phyloP scores from a whole-genome alignment of 2,329 filamentous ascomycete genomes.

The Coleophoma cylindrospora region DNA sequence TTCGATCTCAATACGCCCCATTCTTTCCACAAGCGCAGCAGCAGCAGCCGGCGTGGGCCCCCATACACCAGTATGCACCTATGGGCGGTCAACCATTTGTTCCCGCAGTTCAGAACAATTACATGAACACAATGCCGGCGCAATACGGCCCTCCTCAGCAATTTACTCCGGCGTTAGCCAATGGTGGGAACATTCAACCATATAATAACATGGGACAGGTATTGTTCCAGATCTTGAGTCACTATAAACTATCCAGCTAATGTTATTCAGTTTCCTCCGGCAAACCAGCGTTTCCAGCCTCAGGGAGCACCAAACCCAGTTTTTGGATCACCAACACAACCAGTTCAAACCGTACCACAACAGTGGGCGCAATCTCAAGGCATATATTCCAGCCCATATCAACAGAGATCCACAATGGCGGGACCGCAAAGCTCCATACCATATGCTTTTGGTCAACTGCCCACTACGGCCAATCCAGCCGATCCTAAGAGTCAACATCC shows the following conservation, averaged over 20 bases:
- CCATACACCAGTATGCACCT: conserved; percentile 48
- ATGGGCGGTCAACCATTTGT: conserved; percentile 43
- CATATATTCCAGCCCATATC: conserved; percentile 23
- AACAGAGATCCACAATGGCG: conserved; percentile 17
- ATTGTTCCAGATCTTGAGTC: background rate
- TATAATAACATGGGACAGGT: conserved; percentile 23
- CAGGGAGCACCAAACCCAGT: conserved; percentile 26
- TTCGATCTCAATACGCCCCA: conserved; percentile 63
- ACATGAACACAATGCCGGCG: conserved; percentile 24
- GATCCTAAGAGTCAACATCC: conserved; percentile 75
- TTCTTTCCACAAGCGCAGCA: conserved; percentile 56
- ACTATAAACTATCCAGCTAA: conserved; percentile 2
- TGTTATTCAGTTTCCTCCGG: conserved; percentile 19
- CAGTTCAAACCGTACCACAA: conserved; percentile 20
- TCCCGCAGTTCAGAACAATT: conserved; percentile 33
- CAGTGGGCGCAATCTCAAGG: conserved; percentile 22
- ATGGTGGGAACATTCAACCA: conserved; percentile 33
- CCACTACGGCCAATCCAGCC: conserved; percentile 62
- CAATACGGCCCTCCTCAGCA: conserved; percentile 35
- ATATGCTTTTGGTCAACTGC: conserved; percentile 77
- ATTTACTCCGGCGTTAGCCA: conserved; percentile 21
- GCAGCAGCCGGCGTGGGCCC: conserved; percentile 51
- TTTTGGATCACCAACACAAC: conserved; percentile 26
- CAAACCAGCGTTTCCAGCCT: conserved; percentile 22
- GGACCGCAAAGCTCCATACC: conserved; percentile 34